phyloP scores from a whole-genome alignment of 106 monocot species.

The Platanthera zijinensis region DNA sequence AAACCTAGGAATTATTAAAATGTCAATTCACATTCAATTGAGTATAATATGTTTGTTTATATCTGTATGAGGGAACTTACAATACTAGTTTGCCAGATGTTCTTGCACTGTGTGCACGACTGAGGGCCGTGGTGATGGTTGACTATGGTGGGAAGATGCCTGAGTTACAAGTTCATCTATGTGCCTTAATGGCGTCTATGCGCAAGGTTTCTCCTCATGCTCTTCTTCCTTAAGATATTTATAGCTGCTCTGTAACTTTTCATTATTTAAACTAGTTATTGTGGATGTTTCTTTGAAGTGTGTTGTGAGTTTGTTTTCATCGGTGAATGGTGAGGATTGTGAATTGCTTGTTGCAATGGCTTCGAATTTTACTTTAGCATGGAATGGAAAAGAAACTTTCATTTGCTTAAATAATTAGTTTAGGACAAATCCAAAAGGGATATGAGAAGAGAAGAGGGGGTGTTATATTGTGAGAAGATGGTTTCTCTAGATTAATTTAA shows the following conservation, averaged over 20 bases:
- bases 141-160: conserved; percentile 80
- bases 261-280: neutral
- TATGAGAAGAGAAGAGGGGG: too few species aligned
- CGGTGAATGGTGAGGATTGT: neutral
- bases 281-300: neutral
- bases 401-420: too few species aligned
- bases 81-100: conserved; percentile 29
- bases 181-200: conserved; percentile 26
- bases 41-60: too few species aligned
- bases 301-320: neutral
- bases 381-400: too few species aligned
- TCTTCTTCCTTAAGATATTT: neutral
- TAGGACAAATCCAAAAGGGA: too few species aligned
- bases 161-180: conserved; percentile 45
- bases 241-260: neutral
- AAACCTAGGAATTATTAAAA: neutral
- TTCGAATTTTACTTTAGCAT: too few species aligned
- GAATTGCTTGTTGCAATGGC: neutral
- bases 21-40: too few species aligned
- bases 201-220: conserved; percentile 30
- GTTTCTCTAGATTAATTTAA: too few species aligned
- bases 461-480: too few species aligned
- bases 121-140: conserved; percentile 65
- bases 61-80: neutral
- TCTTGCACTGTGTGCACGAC: conserved; percentile 34